These are phyloP conservation scores for Candida neerlandica DNA, from an alignment of 1,139 yeast species.

Conservation along the genomic window DNA sequence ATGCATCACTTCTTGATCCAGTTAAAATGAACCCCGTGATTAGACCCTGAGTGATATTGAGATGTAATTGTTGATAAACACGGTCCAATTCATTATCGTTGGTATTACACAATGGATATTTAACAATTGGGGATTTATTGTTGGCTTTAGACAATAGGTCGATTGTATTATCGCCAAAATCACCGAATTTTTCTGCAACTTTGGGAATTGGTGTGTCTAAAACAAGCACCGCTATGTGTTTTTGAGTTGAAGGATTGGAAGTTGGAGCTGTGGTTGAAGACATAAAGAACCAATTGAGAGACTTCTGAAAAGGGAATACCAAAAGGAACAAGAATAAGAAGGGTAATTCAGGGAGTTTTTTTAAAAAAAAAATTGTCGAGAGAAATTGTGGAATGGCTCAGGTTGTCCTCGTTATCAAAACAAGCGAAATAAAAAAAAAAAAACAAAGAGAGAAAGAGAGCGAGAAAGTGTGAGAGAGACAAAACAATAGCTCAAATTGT, in stretches of 20 bases:
- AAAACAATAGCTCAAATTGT: no score
- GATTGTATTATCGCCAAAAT: slow-evolving; percentile 53
- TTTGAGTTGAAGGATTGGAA: not conserved
- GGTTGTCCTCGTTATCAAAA: no score
- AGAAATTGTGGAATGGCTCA: no score
- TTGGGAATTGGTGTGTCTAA: slow-evolving; percentile 46
- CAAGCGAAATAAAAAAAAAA: no score
- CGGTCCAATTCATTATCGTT: slow-evolving; percentile 14
- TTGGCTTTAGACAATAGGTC: slow-evolving; percentile 27
- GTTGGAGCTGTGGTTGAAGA: not conserved
- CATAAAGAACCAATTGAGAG: not conserved
- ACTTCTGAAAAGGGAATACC: not conserved
- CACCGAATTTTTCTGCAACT: slow-evolving; percentile 41
- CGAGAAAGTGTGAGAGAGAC: no score
- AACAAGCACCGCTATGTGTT: slow-evolving; percentile 48
- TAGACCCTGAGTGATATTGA: slow-evolving; percentile 32
- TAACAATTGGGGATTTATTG: slow-evolving; percentile 21
- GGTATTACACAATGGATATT: slow-evolving; percentile 41
- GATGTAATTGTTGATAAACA: slow-evolving; percentile 11
- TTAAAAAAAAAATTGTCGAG: not conserved
- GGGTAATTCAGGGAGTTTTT: not conserved
- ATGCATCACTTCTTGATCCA: slow-evolving; percentile 67
- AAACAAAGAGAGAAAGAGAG: no score
- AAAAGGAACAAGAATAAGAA: no score
- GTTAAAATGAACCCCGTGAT: slow-evolving; percentile 56